Percentiles rank a stretch among this genome's conserved stretches.
Conservation (phyloP, 257 asterid species). For the Nicotiana paniculata region DNA sequence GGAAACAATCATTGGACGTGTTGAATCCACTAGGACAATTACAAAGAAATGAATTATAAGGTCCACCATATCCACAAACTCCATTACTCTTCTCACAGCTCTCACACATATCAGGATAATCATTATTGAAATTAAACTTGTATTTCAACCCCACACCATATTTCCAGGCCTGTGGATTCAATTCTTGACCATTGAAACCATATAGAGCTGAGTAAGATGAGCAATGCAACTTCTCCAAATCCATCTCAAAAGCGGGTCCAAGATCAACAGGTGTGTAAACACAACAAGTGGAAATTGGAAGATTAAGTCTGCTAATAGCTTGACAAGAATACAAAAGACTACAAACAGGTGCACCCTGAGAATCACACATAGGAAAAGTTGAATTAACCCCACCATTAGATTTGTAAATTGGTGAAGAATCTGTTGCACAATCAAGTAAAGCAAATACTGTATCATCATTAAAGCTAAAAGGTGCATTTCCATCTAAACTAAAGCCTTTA, state of each 20-base stretch:
- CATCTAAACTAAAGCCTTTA: conserved; percentile 74
- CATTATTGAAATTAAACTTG: conserved; percentile 64
- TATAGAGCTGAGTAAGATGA: conserved; percentile 57
- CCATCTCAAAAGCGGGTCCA: conserved; percentile 77
- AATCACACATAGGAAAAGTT: conserved; percentile 51
- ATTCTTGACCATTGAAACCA: conserved; percentile 47
- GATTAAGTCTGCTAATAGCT: conserved; percentile 42
- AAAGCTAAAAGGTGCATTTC: conserved; percentile 68
- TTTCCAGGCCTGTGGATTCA: conserved; percentile 55
- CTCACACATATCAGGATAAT: conserved; percentile 58
- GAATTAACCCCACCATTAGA: conserved; percentile 23
- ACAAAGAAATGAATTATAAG: conserved; percentile 43
- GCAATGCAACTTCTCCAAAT: conserved; percentile 57
- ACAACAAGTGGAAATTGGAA: conserved; percentile 59
- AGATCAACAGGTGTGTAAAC: conserved; percentile 82
- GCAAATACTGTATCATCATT: conserved; percentile 57
- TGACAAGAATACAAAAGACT: conserved; percentile 54
- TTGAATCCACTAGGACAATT: conserved; percentile 71
- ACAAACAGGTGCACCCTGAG: conserved; percentile 50
- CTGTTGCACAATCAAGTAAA: conserved; percentile 47
- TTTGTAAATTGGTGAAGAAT: conserved; percentile 45
- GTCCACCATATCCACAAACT: conserved; percentile 55
- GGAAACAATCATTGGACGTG: conserved; percentile 53
- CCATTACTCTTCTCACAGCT: conserved; percentile 78
- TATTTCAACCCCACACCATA: conserved; percentile 70